Evolutionary conservation across 441 rosid species (phyloP), one percentile per base, ranked within the genome.

Genomic region (Croton laevigatus): DNA sequence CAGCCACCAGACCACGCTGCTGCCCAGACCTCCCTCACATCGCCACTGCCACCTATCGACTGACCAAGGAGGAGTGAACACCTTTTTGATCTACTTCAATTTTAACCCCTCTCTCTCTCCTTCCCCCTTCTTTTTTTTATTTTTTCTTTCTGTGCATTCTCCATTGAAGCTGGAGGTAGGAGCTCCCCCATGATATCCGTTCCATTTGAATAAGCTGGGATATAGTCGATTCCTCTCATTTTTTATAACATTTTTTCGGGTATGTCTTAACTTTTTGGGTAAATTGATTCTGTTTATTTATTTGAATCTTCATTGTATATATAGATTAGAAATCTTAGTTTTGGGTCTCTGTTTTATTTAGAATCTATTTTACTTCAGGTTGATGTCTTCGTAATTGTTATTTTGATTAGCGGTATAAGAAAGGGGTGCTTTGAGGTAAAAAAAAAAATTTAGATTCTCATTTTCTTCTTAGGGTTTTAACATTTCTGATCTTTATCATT

Each of bases 401-500:
- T n/a, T n/a, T n/a, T n/a, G n/a, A n/a, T n/a, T n/a, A n/a, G n/a
- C n/a, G n/a, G n/a, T n/a, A n/a, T n/a, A n/a, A n/a, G n/a, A 7
- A 55, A 55, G 86, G 87, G 89, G 89, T 72, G 86, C 20, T 65
- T 87, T 80, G 86, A 82, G 87, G 87, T 85, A 70, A 58, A 2
- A 27, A 70, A 58, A 2, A 27, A 10, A 27, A 8, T 49, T 10
- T 60, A 12, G 20, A 17, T 36, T 66, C 44, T 16, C 14, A 14
- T 63, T 13, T 48, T 51, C 36, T 38, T 0, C 20, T 22, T 52
- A 8, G 57, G 23, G 27, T 52, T 52, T 52, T 52, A 7, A 16
- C 57, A 52, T 27, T 51, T 32, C 63, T 72, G 38, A 3, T 0
- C 0, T 20, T 2, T 14, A 23, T 55, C 1, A 20, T 22, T 54